A percentile compares a stretch with the other conserved stretches of the same genome.
These are phyloP conservation scores for Nothophoma quercina DNA, from an alignment of 2,329 filamentous ascomycete genomes.

Conservation along the genomic window DNA sequence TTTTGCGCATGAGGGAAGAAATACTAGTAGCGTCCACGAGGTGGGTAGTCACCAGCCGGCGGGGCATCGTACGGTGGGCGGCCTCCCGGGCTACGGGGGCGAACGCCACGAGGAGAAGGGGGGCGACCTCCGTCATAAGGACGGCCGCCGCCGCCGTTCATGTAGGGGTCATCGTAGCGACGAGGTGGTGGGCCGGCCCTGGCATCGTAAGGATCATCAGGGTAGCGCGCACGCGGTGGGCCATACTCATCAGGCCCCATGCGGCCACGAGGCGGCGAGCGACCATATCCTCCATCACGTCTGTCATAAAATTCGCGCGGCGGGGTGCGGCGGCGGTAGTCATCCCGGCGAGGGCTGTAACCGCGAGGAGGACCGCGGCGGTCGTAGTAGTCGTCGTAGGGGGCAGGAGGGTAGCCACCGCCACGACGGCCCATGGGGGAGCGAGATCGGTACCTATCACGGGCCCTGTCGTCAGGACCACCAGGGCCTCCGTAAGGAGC, in stretches of 20 bases:
- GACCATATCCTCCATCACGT: conserved; percentile 66
- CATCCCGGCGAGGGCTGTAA: conserved; percentile 85
- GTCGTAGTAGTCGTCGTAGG: conserved; percentile 75
- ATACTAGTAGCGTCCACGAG: conserved; percentile 48
- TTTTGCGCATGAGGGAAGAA: conserved; percentile 16
- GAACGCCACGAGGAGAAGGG: conserved; percentile 49
- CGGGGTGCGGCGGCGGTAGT: conserved; percentile 83
- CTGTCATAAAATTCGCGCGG: conserved; percentile 88
- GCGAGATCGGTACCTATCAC: conserved; percentile 81
- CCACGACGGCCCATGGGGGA: conserved; percentile 70
- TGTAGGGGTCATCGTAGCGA: conserved; percentile 65
- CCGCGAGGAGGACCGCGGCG: conserved; percentile 81
- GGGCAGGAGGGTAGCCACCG: conserved; percentile 64
- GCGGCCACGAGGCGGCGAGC: conserved; percentile 71
- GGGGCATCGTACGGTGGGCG: conserved; percentile 61
- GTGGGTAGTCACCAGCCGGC: conserved; percentile 53
- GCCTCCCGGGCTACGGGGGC: conserved; percentile 63
- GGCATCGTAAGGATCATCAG: conserved; percentile 76
- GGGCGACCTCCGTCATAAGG: conserved; percentile 60
- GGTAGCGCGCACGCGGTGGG: conserved; percentile 68
- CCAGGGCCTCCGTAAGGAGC: conserved; percentile 44
- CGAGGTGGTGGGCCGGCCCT: conserved; percentile 63
- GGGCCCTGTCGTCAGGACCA: conserved; percentile 69
- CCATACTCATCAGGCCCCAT: conserved; percentile 76
- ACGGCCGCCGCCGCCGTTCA: conserved; percentile 65